Conservation (phyloP, 2,329 filamentous ascomycete species). For the Pseudogymnoascus sp. region DNA sequence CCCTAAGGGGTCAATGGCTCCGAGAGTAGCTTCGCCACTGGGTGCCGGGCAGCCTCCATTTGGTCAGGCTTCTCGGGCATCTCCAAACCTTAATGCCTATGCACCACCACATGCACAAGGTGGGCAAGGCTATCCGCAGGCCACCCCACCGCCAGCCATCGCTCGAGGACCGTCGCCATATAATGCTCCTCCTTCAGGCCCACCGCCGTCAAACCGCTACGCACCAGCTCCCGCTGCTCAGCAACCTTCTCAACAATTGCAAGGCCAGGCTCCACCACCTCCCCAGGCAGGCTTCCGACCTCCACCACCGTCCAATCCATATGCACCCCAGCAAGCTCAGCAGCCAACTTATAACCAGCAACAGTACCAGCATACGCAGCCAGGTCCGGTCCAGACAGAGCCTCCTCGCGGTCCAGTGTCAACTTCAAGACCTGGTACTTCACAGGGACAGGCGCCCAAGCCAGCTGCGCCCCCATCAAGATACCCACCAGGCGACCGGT, state of each 20-base stretch:
- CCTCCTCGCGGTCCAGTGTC: conserved; percentile 38
- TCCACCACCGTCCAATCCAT: conserved; percentile 40
- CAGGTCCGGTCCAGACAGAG: conserved; percentile 29
- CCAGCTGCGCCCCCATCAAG: conserved; percentile 50
- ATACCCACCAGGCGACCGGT: conserved; percentile 78
- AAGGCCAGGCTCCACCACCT: conserved; percentile 29
- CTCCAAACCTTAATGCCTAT: conserved; percentile 56
- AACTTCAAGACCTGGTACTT: conserved; percentile 33
- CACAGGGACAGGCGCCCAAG: conserved; percentile 38
- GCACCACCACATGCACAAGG: conserved; percentile 46
- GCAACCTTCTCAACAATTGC: conserved; percentile 36
- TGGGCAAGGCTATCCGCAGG: conserved; percentile 26
- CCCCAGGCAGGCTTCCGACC: conserved; percentile 36
- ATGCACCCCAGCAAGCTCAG: conserved; percentile 25
- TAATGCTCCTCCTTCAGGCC: conserved; percentile 64
- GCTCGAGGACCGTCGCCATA: conserved; percentile 78
- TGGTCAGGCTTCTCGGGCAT: conserved; percentile 42
- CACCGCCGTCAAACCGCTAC: conserved; percentile 68
- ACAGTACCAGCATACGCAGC: conserved; percentile 42
- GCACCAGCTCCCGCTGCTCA: conserved; percentile 58
- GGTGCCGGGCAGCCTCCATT: conserved; percentile 45
- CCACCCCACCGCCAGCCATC: conserved; percentile 47
- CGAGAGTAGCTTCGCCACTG: conserved; percentile 66
- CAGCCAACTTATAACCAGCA: conserved; percentile 31
- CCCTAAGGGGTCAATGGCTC: conserved; percentile 67